Evolutionary conservation across 495 filamentous ascomycete species (phyloP).

Genomic region (Penicillium psychrofluorescens): DNA sequence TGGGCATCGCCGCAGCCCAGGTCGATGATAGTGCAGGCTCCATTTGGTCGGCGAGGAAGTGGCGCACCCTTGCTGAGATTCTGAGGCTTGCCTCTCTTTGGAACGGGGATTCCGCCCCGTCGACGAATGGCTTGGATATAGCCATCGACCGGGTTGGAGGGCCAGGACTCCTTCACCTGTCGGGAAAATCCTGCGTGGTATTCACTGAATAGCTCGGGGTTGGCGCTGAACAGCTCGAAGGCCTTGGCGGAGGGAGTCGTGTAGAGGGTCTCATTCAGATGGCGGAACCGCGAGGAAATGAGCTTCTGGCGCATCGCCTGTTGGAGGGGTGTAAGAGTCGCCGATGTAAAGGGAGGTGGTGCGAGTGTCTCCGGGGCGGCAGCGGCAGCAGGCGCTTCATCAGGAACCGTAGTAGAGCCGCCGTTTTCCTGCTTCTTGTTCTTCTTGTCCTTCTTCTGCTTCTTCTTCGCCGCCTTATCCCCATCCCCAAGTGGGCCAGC

Average conservation of each 20-base stretch:
- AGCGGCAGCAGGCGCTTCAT: slow-evolving; percentile 8
- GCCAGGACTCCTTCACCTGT: slow-evolving; percentile 86
- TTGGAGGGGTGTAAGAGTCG: slow-evolving; percentile 82
- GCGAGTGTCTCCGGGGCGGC: slow-evolving; percentile 18
- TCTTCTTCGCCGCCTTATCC: slow-evolving; percentile 17
- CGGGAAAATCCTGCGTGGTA: slow-evolving; percentile 93
- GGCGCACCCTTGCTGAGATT: slow-evolving; percentile 23
- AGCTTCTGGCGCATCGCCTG: slow-evolving; percentile 89
- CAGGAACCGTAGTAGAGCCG: slow-evolving; percentile 11
- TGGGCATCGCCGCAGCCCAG: slow-evolving; percentile 73
- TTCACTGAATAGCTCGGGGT: slow-evolving; percentile 84
- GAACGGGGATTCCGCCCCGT: slow-evolving; percentile 40
- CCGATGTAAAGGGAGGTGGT: slow-evolving; percentile 25
- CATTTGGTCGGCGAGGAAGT: slow-evolving; percentile 45
- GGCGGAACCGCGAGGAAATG: slow-evolving; percentile 87
- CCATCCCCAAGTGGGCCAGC: slow-evolving; percentile 14
- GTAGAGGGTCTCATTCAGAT: slow-evolving; percentile 94
- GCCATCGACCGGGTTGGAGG: slow-evolving; percentile 83
- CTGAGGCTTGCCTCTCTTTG: slow-evolving; percentile 29
- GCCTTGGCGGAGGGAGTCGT: slow-evolving; percentile 78
- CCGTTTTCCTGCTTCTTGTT: slow-evolving; percentile 24
- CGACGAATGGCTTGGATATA: slow-evolving; percentile 63
- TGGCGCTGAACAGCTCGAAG: slow-evolving; percentile 66
- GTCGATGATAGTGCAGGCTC: slow-evolving; percentile 74
- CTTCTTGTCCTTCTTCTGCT: slow-evolving; percentile 32